phyloP scores from a whole-genome alignment of 2,329 filamentous ascomycete genomes.

The Colletotrichum falcatum region DNA sequence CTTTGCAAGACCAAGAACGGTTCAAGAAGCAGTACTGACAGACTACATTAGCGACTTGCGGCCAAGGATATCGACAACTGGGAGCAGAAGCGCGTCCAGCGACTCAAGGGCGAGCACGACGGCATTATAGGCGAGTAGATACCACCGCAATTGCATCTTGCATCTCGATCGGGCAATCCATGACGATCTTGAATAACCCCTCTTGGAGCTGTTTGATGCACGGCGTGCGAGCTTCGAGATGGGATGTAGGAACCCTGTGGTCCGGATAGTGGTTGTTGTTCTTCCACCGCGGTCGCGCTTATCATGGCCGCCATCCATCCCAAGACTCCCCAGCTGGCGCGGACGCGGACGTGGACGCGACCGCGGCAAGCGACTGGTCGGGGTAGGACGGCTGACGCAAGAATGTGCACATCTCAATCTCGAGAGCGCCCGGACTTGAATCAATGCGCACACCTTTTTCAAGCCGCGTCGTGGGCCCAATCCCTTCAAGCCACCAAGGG shows the following conservation, averaged over 20 bases:
- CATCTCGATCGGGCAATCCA: slow-evolving; percentile 26
- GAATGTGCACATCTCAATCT: slow-evolving; percentile 37
- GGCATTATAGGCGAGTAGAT: slow-evolving; percentile 70
- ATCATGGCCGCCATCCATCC: background rate
- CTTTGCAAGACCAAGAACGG: background rate
- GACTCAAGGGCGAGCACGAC: slow-evolving; percentile 90
- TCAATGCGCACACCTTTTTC: slow-evolving; percentile 27
- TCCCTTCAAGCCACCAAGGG: slow-evolving; percentile 32
- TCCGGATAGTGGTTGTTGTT: background rate
- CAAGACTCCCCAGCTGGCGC: background rate
- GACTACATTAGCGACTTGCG: slow-evolving; percentile 80
- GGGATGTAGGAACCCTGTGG: background rate
- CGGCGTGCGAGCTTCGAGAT: slow-evolving; percentile 25
- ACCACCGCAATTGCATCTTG: background rate
- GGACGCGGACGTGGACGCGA: background rate
- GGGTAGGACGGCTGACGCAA: slow-evolving; percentile 31
- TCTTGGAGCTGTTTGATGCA: background rate
- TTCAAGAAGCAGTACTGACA: slow-evolving; percentile 54
- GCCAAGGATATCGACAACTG: slow-evolving; percentile 94
- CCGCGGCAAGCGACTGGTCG: slow-evolving; percentile 16
- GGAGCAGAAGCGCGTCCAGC: slow-evolving; percentile 95
- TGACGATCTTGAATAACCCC: background rate
- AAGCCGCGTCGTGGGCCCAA: slow-evolving; percentile 5
- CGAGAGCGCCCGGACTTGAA: slow-evolving; percentile 25
- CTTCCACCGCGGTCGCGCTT: background rate